These are phyloP conservation scores for Kluyveromyces sp. DNA, from an alignment of 1,139 yeast genomes.

Conservation along the genomic window DNA sequence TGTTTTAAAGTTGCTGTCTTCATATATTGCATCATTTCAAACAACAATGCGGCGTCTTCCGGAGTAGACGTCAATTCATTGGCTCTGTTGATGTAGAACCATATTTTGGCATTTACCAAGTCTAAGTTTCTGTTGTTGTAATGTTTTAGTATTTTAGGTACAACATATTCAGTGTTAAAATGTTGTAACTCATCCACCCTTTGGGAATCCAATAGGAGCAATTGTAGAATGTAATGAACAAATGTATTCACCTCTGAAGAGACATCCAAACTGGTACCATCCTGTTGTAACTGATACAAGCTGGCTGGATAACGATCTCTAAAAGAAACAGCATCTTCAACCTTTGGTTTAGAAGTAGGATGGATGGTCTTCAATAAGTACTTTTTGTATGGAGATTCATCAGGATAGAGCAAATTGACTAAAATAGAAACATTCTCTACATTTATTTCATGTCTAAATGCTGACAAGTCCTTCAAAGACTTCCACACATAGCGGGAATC, in stretches of 20 bases:
- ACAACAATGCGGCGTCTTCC: conserved; percentile 51
- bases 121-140: conserved; percentile 83
- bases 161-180: conserved; percentile 40
- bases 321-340: conserved; percentile 25
- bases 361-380: conserved; percentile 38
- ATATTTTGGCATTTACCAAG: conserved; percentile 77
- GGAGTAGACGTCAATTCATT: conserved; percentile 50
- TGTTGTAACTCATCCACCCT: conserved; percentile 42
- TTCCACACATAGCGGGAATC: conserved; percentile 86
- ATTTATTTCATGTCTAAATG: conserved; percentile 58
- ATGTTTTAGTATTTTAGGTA: conserved; percentile 49
- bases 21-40: conserved; percentile 62
- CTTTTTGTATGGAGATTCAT: conserved; percentile 37
- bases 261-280: conserved; percentile 31
- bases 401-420: conserved; percentile 45
- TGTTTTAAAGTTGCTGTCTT: conserved; percentile 89
- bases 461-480: conserved; percentile 75
- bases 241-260: conserved; percentile 78
- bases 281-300: conserved; percentile 24
- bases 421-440: conserved; percentile 47
- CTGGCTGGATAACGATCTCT: conserved; percentile 28
- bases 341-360: conserved; percentile 30
- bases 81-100: conserved; percentile 85
- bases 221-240: conserved; percentile 69
- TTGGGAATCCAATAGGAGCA: conserved; percentile 60